phyloP scores from a whole-genome alignment of 2,329 filamentous ascomycete genomes.

The Talaromyces sp. region DNA sequence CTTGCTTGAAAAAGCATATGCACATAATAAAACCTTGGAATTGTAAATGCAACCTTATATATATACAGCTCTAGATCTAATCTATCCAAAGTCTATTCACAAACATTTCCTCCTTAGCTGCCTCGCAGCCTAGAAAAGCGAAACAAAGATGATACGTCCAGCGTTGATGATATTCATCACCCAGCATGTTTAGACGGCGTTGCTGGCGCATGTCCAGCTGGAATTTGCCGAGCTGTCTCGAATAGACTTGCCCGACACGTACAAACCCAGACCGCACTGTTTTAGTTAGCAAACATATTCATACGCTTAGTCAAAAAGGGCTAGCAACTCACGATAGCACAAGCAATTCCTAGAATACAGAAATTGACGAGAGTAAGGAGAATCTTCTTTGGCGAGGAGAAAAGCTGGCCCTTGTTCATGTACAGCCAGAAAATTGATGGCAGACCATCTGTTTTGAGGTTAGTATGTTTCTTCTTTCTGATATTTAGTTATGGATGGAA shows the following conservation, averaged over 20 bases:
- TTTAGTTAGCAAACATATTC: conserved; percentile 2
- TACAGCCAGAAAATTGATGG: conserved; percentile 51
- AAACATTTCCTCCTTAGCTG: not conserved
- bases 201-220: conserved; percentile 46
- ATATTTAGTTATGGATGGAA: not conserved
- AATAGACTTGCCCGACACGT: conserved; percentile 45
- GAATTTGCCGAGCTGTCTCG: conserved; percentile 32
- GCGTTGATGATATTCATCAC: not conserved
- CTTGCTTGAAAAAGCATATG: too few relatives aligned
- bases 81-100: not conserved
- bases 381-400: conserved; percentile 46
- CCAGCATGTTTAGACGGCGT: conserved; percentile 23
- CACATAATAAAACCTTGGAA: too few relatives aligned
- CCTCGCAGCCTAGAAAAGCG: not conserved
- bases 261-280: conserved; percentile 46
- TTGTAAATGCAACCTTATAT: not conserved
- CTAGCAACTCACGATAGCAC: conserved; percentile 27
- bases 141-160: not conserved
- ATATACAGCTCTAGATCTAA: not conserved
- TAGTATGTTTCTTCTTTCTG: not conserved
- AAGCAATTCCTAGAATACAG: conserved; percentile 40
- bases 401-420: conserved; percentile 49
- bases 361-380: conserved; percentile 48
- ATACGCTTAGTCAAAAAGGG: too few relatives aligned
- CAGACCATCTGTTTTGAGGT: conserved; percentile 17